phyloP scores from a whole-genome alignment of 805 yeast species.

The Metschnikowia corniflorae region DNA sequence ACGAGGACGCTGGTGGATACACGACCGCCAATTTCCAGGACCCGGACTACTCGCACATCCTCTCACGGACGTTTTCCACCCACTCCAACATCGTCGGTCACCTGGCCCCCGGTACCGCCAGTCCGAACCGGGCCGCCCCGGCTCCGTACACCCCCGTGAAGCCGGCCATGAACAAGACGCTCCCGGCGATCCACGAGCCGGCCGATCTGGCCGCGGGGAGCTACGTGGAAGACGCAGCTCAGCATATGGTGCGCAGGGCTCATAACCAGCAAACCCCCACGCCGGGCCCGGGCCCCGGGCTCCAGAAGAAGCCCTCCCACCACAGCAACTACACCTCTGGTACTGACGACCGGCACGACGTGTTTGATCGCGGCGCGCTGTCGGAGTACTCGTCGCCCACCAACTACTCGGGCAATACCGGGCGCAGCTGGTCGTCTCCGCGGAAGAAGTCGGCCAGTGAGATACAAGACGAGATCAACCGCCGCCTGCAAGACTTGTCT shows the following conservation, averaged over 20 bases:
- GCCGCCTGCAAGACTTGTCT: slow-evolving; percentile 20
- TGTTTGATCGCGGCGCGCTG: slow-evolving; percentile 14
- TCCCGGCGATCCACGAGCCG: slow-evolving; percentile 10
- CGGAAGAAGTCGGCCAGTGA: slow-evolving; percentile 31
- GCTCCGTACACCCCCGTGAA: slow-evolving; percentile 2
- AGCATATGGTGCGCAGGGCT: too few species aligned
- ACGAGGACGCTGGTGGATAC: slow-evolving; percentile 22
- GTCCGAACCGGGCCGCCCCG: not conserved
- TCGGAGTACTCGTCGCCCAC: slow-evolving; percentile 40
- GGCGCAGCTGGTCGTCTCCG: slow-evolving; percentile 45
- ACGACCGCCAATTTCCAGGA: slow-evolving; percentile 28
- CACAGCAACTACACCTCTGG: slow-evolving; percentile 14
- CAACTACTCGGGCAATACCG: slow-evolving; percentile 25
- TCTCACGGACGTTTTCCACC: slow-evolving; percentile 19
- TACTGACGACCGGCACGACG: slow-evolving; percentile 14
- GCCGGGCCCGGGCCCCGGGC: not conserved
- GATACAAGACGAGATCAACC: slow-evolving; percentile 38
- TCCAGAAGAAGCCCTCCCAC: slow-evolving; percentile 17
- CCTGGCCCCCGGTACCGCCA: too few species aligned
- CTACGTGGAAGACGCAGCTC: too few species aligned
- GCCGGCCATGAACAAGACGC: slow-evolving; percentile 10
- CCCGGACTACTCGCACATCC: slow-evolving; percentile 29
- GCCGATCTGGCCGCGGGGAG: not conserved
- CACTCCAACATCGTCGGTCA: slow-evolving; percentile 10
- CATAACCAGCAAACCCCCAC: not conserved